These are phyloP conservation scores for Kockovaella imperatae DNA, from an alignment of 768 basidiomycete species.

Conservation along the genomic window DNA sequence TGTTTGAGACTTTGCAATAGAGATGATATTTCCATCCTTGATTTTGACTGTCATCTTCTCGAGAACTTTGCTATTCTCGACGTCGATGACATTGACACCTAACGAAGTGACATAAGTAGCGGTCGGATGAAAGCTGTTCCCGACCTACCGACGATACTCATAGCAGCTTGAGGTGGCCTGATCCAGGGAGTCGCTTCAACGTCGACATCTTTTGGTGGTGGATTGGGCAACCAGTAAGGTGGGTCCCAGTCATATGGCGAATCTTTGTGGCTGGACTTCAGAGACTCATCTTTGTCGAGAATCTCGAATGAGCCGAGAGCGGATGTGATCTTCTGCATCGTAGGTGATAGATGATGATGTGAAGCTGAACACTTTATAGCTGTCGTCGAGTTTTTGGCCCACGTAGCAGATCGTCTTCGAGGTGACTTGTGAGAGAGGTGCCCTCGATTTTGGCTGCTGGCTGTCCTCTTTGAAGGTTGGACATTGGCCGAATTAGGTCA, in stretches of 20 bases:
- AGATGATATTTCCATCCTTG: slow-evolving; percentile 17
- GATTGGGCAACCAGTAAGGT: slow-evolving; percentile 15
- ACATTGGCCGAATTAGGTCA: too few species aligned
- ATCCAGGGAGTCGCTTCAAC: slow-evolving; percentile 17
- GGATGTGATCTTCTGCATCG: slow-evolving; percentile 3
- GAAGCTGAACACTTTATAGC: too few species aligned
- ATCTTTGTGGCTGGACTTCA: not conserved
- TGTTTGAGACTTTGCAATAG: slow-evolving; percentile 6
- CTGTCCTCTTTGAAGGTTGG: too few species aligned
- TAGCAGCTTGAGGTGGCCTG: slow-evolving; percentile 14
- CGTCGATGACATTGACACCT: slow-evolving; percentile 25
- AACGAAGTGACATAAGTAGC: not conserved
- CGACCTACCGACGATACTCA: slow-evolving; percentile 24
- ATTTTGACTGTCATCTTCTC: slow-evolving; percentile 18
- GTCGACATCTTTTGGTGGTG: slow-evolving; percentile 11
- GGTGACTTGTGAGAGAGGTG: too few species aligned
- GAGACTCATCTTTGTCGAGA: slow-evolving; percentile 1
- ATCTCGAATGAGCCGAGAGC: slow-evolving; percentile 8
- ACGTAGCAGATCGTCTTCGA: too few species aligned
- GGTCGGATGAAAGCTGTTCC: not conserved
- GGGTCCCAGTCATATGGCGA: slow-evolving; percentile 16
- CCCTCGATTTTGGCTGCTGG: too few species aligned
- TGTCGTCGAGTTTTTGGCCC: too few species aligned
- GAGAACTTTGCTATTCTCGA: slow-evolving; percentile 15
- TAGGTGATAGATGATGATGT: too few species aligned